Conservation (phyloP, 2,329 filamentous ascomycete genomes). For the Hypocreales sp. region DNA sequence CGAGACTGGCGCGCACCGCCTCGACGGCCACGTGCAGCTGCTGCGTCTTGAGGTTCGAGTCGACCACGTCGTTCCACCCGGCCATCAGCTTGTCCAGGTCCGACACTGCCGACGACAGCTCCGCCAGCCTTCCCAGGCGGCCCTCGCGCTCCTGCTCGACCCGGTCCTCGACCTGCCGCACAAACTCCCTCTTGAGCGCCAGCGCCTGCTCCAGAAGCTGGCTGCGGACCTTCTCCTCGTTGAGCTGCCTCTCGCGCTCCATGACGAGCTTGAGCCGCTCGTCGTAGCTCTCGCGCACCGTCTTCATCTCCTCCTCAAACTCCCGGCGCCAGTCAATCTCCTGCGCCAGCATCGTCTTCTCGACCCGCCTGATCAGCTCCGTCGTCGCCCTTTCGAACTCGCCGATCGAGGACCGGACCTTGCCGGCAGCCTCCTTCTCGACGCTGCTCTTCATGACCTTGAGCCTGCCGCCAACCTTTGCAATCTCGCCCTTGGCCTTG, state of each 20-base stretch:
- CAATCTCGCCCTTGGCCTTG: constrained; percentile 74
- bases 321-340: constrained; percentile 75
- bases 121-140: constrained; percentile 70
- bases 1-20: constrained; percentile 71
- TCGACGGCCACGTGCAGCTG: constrained; percentile 94
- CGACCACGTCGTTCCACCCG: constrained; percentile 82
- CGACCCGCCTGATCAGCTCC: constrained; percentile 77
- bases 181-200: constrained; percentile 72
- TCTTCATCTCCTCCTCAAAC: constrained; percentile 73
- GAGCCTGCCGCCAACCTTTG: constrained; percentile 67
- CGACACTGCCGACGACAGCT: constrained; percentile 61
- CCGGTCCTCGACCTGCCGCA: constrained; percentile 58
- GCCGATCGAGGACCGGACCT: constrained; percentile 54
- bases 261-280: constrained; percentile 65
- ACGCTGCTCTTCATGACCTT: constrained; percentile 53
- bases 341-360: constrained; percentile 66
- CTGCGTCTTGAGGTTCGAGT: constrained; percentile 83
- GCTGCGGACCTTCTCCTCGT: constrained; percentile 72
- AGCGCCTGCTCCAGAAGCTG: constrained; percentile 82
- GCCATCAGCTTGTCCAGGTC: constrained; percentile 79
- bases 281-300: constrained; percentile 63
- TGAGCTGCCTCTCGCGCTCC: constrained; percentile 62
- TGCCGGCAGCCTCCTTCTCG: constrained; percentile 54
- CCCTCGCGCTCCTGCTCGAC: constrained; percentile 83
- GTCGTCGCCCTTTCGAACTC: constrained; percentile 80